Base-by-base conservation (phyloP, 106 monocot genomes). In the Iris macrosiphon region DNA sequence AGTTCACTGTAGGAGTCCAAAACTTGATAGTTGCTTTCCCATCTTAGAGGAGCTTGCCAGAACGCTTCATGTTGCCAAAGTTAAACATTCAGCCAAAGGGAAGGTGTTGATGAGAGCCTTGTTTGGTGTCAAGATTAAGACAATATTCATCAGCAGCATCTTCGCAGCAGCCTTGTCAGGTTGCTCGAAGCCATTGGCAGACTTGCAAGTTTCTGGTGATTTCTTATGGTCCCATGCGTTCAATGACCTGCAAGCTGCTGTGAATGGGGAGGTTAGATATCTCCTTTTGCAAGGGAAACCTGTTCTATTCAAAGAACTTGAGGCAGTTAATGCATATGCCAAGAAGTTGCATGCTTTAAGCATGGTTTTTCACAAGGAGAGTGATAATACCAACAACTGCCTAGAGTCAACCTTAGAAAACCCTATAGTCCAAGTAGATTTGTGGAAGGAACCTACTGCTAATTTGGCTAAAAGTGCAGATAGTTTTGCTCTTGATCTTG, bases 141-240 rank as follows among this genome's bases (percentile, higher is more conserved):
- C 64, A 0, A 38, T 85, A 23, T 78, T 85, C 31, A 45, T 85
- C 25, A 78, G 78, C 15, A 60, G 72, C 29, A 43, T 73, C 17
- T 33, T 91, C 5, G 27, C 41, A 5, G 62, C 81, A 13, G 65
- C 67, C 15, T 55, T 85, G 6, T 71, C 69, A 1, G 72, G 78
- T 25, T 75, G 65, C n/a, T 24, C 68, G 8, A 52, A 52, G 10
- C 48, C 63, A 19, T 52, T 81, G 52, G 46, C 73, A 24, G 66
- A 78, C 15, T 38, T 91, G 52, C 61, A 69, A 18, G 70, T 82
- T 59, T 43, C 72, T 31, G 61, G 64, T 1, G 59, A 75, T 46
- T 85, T 85, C 43, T 22, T 64, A 26, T 91, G 91, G 91, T 65
- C 59, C 17, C 51, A 40, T 4, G 65, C 72, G 4, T 91, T 85